Base-by-base conservation (phyloP, 208 protist genomes). In the Trypanosoma lewisi region DNA sequence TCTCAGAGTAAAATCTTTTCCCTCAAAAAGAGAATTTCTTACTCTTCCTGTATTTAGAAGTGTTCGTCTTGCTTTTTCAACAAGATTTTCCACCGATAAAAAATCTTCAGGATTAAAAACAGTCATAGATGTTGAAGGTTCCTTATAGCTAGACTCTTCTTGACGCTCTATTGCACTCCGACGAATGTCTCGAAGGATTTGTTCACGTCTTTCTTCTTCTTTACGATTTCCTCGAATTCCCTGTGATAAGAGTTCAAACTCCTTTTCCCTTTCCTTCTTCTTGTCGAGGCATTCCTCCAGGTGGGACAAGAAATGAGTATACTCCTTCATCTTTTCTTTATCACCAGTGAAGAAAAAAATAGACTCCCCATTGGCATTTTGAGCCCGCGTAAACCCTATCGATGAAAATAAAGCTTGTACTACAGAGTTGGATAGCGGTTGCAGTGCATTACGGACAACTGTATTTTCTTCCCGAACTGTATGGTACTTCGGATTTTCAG, bases 1-100 rank as follows among this genome's bases (percentile, higher is more conserved):
- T 21, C 89, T 69, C 8, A 90, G 44, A 2, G 61, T 67, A 55
- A 92, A 83, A 45, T 87, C 73, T 25, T 75, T 78, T 50, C 75
- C 78, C n/a, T 88, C 84, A 61, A 95, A 95, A 49, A 93, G 80
- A 42, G 55, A 63, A 49, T 95, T 95, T 47, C 89, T 75, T 11
- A 95, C 37, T 21, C 87, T 70, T 12, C 85, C 85, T 9, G 80
- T 83, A 50, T 82, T 91, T 25, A 93, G 75, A 8, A 95, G 75
- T 4, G 83, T 90, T 51, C 67, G 66, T 36, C 70, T 77, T 12
- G 84, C 79, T 14, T 63, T 75, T 49, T 72, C 70, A 53, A 68
- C 70, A 12, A 85, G 50, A 28, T 50, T 19, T 56, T 75, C 67
- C 8, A 77, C 82, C 37, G 69, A 76, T 14, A 53, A 39, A 65